Conservation (phyloP, 176 grass and related monocot species). For the Eleusine coracana region DNA sequence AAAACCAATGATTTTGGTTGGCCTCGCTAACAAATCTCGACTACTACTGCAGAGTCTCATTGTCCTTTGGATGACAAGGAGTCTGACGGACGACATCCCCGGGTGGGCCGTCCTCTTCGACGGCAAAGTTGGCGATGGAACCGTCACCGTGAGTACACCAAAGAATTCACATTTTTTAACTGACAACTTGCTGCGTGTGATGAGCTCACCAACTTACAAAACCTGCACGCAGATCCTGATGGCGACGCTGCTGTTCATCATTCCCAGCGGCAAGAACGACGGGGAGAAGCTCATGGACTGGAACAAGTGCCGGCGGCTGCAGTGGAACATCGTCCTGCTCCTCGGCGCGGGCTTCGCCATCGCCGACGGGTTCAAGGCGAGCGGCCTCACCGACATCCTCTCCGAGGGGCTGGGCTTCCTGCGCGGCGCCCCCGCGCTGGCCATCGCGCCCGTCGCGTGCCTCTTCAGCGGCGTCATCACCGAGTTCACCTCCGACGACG, state of each 20-base stretch:
- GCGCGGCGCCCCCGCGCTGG: constrained; percentile 49
- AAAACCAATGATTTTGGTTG: not conserved
- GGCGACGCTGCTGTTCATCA: constrained; percentile 85
- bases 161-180: not conserved
- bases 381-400: constrained; percentile 63
- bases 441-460: constrained; percentile 60
- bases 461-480: constrained; percentile 55
- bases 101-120: constrained; percentile 82
- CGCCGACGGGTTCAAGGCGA: constrained; percentile 69
- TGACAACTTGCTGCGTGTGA: not conserved
- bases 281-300: constrained; percentile 97
- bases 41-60: constrained; percentile 62
- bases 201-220: not conserved
- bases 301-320: constrained; percentile 86
- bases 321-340: constrained; percentile 84
- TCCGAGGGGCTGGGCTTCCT: constrained; percentile 58
- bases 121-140: constrained; percentile 71
- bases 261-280: constrained; percentile 70
- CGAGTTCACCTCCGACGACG: constrained; percentile 81
- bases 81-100: constrained; percentile 71
- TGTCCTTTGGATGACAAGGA: constrained; percentile 85
- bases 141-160: constrained; percentile 62
- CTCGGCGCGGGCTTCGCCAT: constrained; percentile 90
- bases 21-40: not conserved
- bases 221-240: constrained; percentile 62